Percentiles rank a stretch among this genome's conserved stretches.
These are phyloP conservation scores for Rhododendron ferrugineum DNA, from an alignment of 148 eudicot genomes.

Conservation along the genomic window DNA sequence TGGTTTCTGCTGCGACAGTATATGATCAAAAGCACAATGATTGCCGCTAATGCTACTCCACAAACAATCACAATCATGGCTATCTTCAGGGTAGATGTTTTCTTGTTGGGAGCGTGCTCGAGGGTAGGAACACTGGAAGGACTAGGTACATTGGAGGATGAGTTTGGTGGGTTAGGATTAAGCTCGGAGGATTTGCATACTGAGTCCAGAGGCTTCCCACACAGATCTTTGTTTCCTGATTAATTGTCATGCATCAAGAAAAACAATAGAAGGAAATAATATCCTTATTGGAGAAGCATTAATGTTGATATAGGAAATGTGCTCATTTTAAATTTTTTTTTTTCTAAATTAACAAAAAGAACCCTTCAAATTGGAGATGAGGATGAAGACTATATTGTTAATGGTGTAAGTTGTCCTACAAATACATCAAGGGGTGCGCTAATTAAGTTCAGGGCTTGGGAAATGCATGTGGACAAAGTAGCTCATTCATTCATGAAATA, in stretches of 20 bases:
- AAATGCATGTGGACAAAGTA: not conserved
- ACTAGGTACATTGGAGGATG: slow-evolving; percentile 2
- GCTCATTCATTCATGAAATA: not conserved
- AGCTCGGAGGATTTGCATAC: slow-evolving; percentile 16
- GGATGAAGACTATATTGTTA: not conserved
- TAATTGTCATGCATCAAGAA: not conserved
- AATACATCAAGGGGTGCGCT: not conserved
- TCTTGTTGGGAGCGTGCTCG: not conserved
- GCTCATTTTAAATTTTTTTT: not conserved
- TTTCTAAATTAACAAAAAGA: not conserved
- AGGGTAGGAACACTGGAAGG: not conserved
- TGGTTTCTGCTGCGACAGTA: slow-evolving; percentile 16
- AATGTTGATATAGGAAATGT: not conserved
- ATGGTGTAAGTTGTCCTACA: not conserved
- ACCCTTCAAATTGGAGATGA: not conserved
- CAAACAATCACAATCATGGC: slow-evolving; percentile 19
- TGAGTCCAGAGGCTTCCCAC: slow-evolving; percentile 60
- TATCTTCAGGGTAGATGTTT: slow-evolving; percentile 21
- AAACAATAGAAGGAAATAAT: not conserved
- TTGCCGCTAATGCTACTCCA: slow-evolving; percentile 20
- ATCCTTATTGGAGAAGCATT: not conserved
- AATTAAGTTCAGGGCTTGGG: not conserved
- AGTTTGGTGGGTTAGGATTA: not conserved
- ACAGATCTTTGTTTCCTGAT: slow-evolving; percentile 67
- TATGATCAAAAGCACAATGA: slow-evolving; percentile 23